Percentiles rank a stretch among this genome's conserved stretches.
phyloP scores from a whole-genome alignment of 140 eudicot species.

The Senecio squalidus region DNA sequence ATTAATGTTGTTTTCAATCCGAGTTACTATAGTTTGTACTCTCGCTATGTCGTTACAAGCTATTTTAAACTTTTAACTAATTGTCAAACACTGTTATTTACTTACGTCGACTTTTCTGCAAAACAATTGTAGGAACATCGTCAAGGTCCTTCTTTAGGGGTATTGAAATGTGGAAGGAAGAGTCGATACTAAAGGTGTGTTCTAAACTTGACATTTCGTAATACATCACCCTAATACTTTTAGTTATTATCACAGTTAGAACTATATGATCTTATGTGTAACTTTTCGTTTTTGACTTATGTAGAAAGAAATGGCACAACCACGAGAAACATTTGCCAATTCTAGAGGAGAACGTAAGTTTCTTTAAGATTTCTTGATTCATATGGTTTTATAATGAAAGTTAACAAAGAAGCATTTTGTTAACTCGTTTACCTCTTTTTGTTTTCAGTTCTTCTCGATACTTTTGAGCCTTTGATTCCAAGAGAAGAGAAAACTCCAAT shows the following conservation, averaged over 20 bases:
- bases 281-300: constrained; percentile 7
- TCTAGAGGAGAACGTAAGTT: constrained; percentile 90
- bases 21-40: constrained; percentile 10
- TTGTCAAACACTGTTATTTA: constrained; percentile 1
- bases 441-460: constrained; percentile 67
- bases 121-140: constrained; percentile 84
- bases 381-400: background rate
- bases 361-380: background rate
- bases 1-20: constrained; percentile 4
- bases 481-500: constrained; percentile 66
- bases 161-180: constrained; percentile 96
- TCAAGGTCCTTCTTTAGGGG: constrained; percentile 86
- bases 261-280: background rate
- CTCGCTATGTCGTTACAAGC: background rate
- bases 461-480: constrained; percentile 70
- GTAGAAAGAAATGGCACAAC: constrained; percentile 65
- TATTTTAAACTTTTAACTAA: background rate
- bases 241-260: background rate
- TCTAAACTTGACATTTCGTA: too few relatives aligned
- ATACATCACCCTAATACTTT: background rate
- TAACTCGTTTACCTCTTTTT: background rate
- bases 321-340: constrained; percentile 46
- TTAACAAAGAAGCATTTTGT: background rate
- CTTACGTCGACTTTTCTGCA: background rate
- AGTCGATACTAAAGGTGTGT: constrained; percentile 59